Evolutionary conservation across 257 asterid genomes (phyloP).

Genomic region (Capsicum baccatum): DNA sequence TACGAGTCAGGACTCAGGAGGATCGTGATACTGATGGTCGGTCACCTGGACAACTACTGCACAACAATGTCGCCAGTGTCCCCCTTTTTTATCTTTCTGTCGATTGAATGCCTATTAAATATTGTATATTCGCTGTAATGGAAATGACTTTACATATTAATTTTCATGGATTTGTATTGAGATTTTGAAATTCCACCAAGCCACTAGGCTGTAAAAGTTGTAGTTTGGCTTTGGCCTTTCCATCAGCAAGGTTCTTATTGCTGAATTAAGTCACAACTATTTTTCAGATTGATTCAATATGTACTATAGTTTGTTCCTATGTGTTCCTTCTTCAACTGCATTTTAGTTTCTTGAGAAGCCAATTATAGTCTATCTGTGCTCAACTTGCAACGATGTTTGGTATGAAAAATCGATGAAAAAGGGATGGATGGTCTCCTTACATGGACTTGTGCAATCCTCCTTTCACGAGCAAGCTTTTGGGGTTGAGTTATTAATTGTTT

Average conservation of each 20-base stretch:
- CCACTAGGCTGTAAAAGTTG: not conserved
- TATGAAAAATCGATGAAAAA: no score
- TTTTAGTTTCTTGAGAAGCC: not conserved
- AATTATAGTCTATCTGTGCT: not conserved
- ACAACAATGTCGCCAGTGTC: not conserved
- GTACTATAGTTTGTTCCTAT: not conserved
- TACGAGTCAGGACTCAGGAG: slow-evolving; percentile 1
- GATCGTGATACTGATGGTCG: not conserved
- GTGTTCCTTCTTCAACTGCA: not conserved
- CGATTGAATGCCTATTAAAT: not conserved
- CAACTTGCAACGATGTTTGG: not conserved
- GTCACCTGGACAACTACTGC: not conserved
- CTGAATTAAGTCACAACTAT: not conserved
- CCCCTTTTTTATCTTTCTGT: not conserved
- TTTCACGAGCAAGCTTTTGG: no score
- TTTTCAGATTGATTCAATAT: not conserved
- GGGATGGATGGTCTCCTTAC: no score
- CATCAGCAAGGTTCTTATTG: not conserved
- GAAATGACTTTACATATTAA: not conserved
- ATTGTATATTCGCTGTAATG: slow-evolving; percentile 18
- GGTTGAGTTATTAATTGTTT: no score
- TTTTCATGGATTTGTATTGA: slow-evolving; percentile 3
- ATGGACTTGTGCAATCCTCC: no score
- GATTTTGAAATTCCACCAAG: not conserved
- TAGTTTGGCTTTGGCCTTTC: not conserved